Evolutionary conservation across 352 stramenopile species (phyloP).

Genomic region (Ophiocytium majus): DNA sequence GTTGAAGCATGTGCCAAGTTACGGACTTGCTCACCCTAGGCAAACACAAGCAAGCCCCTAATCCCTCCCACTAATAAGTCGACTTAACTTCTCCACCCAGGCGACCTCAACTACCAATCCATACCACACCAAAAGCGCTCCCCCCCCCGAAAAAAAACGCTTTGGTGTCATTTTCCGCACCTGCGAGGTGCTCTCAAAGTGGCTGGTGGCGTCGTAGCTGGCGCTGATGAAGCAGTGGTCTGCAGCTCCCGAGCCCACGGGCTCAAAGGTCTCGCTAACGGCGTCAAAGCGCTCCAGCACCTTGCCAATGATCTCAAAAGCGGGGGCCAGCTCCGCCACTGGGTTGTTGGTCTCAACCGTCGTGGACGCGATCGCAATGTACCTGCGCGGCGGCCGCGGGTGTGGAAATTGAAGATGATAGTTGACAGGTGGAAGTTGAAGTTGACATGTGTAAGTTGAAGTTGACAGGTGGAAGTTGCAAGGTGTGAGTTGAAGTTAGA

Average conservation of each 20-base stretch:
- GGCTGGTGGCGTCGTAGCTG: slow-evolving; percentile 82
- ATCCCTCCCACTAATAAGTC: too few relatives aligned
- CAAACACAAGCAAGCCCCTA: too few relatives aligned
- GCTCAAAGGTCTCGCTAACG: slow-evolving; percentile 72
- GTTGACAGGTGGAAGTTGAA: not conserved
- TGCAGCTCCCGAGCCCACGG: slow-evolving; percentile 75
- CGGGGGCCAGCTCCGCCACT: slow-evolving; percentile 86
- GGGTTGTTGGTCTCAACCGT: slow-evolving; percentile 92
- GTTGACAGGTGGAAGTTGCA: not conserved
- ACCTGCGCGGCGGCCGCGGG: too few relatives aligned
- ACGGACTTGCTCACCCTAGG: too few relatives aligned
- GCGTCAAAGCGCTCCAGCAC: slow-evolving; percentile 42
- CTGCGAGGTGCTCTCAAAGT: slow-evolving; percentile 54
- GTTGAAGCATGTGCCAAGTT: too few relatives aligned
- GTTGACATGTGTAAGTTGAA: not conserved
- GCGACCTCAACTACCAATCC: slow-evolving; percentile 99
- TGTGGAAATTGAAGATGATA: not conserved
- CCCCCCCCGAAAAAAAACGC: too few relatives aligned
- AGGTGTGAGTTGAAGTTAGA: not conserved
- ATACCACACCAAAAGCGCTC: too few relatives aligned
- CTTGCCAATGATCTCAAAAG: slow-evolving; percentile 68
- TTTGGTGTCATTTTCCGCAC: too few relatives aligned
- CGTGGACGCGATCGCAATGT: slow-evolving; percentile 97
- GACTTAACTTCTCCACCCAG: slow-evolving; percentile 85
- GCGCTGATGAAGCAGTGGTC: slow-evolving; percentile 97